Evolutionary conservation across 176 grass and related monocot species (phyloP).

Genomic region (Cymbopogon citratus): DNA sequence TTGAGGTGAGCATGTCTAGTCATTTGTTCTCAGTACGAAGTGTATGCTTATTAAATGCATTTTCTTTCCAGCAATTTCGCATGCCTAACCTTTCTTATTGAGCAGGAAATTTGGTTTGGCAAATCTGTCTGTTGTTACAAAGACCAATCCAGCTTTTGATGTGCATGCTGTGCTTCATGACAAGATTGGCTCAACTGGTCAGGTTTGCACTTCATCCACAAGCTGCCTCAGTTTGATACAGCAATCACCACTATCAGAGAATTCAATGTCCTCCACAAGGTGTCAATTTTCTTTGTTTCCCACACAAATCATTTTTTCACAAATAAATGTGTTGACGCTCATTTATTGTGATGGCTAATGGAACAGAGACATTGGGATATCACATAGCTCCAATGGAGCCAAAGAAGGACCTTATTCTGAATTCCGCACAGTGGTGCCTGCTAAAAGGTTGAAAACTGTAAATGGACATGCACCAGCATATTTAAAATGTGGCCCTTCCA

Average conservation of each 20-base stretch:
- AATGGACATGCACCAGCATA: not conserved
- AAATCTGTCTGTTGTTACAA: constrained; percentile 14
- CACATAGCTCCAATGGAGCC: constrained; percentile 3
- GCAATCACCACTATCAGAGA: constrained; percentile 1
- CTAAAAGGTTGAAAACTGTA: constrained; percentile 39
- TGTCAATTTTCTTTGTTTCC: not conserved
- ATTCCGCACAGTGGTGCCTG: not conserved
- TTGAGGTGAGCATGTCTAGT: constrained; percentile 45
- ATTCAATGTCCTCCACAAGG: constrained; percentile 25
- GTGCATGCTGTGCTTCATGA: not conserved
- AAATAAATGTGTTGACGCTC: not conserved
- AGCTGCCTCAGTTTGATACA: constrained; percentile 16
- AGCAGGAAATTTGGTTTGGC: constrained; percentile 32
- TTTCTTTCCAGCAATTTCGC: constrained; percentile 18
- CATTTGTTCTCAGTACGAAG: constrained; percentile 7
- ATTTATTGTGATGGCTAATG: not conserved
- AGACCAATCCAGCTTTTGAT: constrained; percentile 25
- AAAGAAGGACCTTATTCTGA: constrained; percentile 13
- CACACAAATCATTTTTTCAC: not conserved
- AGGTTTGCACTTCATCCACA: constrained; percentile 11
- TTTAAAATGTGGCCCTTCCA: not conserved
- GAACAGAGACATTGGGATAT: constrained; percentile 9
- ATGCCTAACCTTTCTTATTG: constrained; percentile 21
- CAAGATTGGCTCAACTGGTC: constrained; percentile 19
- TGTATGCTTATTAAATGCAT: constrained; percentile 8